phyloP scores from a whole-genome alignment of 1,284 basidiomycete genomes.

The Ustilago curta region DNA sequence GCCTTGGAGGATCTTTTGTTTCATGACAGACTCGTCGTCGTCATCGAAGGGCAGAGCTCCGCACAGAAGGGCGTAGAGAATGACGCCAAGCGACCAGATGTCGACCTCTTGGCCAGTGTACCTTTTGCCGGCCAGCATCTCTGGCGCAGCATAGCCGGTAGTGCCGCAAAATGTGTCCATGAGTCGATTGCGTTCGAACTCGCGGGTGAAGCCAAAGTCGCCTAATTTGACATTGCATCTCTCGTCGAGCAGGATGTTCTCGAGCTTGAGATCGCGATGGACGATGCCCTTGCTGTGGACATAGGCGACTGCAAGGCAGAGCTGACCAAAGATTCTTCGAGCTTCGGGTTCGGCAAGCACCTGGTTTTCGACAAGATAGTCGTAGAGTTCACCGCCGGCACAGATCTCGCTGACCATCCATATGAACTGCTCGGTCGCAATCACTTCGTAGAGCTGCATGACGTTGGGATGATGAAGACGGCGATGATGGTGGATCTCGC shows the following conservation, averaged over 20 bases:
- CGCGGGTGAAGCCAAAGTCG: constrained; percentile 95
- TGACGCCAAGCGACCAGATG: constrained; percentile 95
- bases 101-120: constrained; percentile 97
- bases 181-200: constrained; percentile 84
- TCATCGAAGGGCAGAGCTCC: constrained; percentile 97
- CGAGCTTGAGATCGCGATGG: constrained; percentile 74
- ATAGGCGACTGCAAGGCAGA: constrained; percentile 70
- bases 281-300: constrained; percentile 71
- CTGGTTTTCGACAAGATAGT: constrained; percentile 71
- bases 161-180: constrained; percentile 98
- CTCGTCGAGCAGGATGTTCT: constrained; percentile 71
- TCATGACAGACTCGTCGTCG: constrained; percentile 92
- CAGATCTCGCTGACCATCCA: constrained; percentile 99
- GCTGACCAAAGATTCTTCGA: constrained; percentile 70
- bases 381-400: constrained; percentile 79
- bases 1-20: constrained; percentile 84
- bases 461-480: constrained; percentile 94
- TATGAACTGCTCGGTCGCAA: constrained; percentile 92
- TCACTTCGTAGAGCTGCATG: constrained; percentile 95
- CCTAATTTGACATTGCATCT: constrained; percentile 75
- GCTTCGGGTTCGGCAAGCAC: constrained; percentile 67
- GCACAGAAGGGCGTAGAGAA: constrained; percentile 91
- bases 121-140: constrained; percentile 89
- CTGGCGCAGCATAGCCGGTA: constrained; percentile 92
- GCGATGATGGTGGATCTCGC: constrained; percentile 98